Evolutionary conservation across 176 grass and related monocot species (phyloP).

Genomic region (Pontederia paniculata): DNA sequence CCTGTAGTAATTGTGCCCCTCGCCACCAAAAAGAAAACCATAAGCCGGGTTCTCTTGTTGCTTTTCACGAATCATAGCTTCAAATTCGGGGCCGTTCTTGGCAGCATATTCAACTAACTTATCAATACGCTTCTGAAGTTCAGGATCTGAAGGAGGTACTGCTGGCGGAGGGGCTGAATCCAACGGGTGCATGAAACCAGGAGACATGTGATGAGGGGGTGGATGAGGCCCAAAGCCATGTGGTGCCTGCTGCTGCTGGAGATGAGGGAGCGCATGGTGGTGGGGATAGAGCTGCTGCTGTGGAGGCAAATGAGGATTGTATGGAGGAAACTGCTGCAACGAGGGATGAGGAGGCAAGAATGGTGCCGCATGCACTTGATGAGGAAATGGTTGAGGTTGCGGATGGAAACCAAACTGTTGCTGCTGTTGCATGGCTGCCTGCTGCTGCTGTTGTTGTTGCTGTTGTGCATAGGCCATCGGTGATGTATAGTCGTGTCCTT

Average conservation of each 20-base stretch:
- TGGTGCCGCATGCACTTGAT: constrained; percentile 35
- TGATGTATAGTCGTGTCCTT: constrained; percentile 69
- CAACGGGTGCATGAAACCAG: constrained; percentile 40
- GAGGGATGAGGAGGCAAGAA: constrained; percentile 39
- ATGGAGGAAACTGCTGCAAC: constrained; percentile 58
- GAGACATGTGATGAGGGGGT: constrained; percentile 30
- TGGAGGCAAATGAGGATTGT: constrained; percentile 39
- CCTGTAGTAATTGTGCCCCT: constrained; percentile 87
- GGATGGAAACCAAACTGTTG: constrained; percentile 69
- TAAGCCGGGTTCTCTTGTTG: constrained; percentile 92
- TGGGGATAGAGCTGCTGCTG: constrained; percentile 29
- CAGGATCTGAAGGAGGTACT: constrained; percentile 55
- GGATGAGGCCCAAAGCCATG: constrained; percentile 15
- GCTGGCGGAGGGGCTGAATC: constrained; percentile 39
- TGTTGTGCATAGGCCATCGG: constrained; percentile 82
- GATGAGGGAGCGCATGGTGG: constrained; percentile 43
- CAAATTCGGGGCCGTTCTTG: constrained; percentile 88
- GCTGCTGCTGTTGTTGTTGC: constrained; percentile 43
- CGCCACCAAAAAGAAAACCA: constrained; percentile 93
- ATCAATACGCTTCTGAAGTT: constrained; percentile 95
- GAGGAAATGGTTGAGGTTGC: constrained; percentile 56
- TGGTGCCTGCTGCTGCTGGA: constrained; percentile 34
- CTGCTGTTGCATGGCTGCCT: constrained; percentile 23
- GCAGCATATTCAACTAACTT: constrained; percentile 91
- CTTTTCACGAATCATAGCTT: constrained; percentile 89